phyloP scores from a whole-genome alignment of 371 early-diverging fungal genomes.

The Mycotypha africana region DNA sequence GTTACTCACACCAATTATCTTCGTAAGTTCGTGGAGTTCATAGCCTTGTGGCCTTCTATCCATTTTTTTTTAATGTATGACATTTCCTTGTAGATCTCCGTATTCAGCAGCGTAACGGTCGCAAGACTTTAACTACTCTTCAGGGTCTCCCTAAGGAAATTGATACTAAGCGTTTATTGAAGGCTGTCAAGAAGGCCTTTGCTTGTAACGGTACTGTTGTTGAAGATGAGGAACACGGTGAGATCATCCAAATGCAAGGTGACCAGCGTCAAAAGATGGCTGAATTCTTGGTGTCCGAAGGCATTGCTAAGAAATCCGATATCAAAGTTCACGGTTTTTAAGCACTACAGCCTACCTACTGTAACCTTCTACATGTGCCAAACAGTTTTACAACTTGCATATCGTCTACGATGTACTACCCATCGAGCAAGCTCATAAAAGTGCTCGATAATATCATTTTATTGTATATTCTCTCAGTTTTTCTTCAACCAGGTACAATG shows the following conservation, averaged over 20 bases:
- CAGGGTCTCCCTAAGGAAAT: slow-evolving; percentile 83
- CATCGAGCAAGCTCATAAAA: too few relatives aligned
- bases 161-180: slow-evolving; percentile 85
- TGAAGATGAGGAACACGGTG: slow-evolving; percentile 84
- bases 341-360: slow-evolving; percentile 5
- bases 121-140: slow-evolving; percentile 93
- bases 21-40: too few relatives aligned
- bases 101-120: slow-evolving; percentile 95
- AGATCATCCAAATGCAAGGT: slow-evolving; percentile 93
- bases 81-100: slow-evolving; percentile 95
- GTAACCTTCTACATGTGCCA: not conserved
- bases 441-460: too few relatives aligned
- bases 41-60: too few relatives aligned
- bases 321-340: slow-evolving; percentile 96
- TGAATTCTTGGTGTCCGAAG: slow-evolving; percentile 68
- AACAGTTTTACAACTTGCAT: too few relatives aligned
- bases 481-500: not conserved
- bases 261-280: slow-evolving; percentile 87
- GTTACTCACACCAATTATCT: slow-evolving; percentile 52
- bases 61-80: too few relatives aligned
- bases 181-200: slow-evolving; percentile 93
- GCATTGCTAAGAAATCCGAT: slow-evolving; percentile 73
- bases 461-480: too few relatives aligned
- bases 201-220: slow-evolving; percentile 95
- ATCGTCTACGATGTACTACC: too few relatives aligned